Base-by-base conservation (phyloP, 2,329 filamentous ascomycete species). In the Verticillium nubilum region DNA sequence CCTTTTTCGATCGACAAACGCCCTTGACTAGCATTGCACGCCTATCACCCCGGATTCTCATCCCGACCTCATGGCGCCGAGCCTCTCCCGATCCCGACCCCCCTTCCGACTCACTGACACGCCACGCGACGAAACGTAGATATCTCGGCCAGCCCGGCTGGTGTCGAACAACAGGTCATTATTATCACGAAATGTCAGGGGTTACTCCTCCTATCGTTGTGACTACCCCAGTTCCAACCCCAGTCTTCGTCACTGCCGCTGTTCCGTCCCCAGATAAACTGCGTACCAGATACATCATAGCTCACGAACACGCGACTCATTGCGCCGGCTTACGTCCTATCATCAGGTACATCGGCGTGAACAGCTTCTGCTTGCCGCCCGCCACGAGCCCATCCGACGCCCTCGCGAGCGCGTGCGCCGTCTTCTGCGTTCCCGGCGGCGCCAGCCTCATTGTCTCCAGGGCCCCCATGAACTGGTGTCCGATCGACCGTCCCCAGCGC, bases 291-390 rank as follows among this genome's bases (percentile, higher is more conserved):
- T n/a, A 37, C 35, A 37, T 37, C 35, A 17, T 37, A 12, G 29
- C n/a, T 13, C 29, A 31, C 29, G 9, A 31, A 31, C 19, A 19
- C 19, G 17, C 35, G 26, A 52, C 23, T 62, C 56, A 19, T 50
- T 77, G 71, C 57, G 68, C 67, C 0, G 92, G 90, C 80, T 96
- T 96, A 75, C 88, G 85, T 59, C 86, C 92, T 57, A 96, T 85
- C 90, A 96, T 96, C 70, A 97, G 78, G 77, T 96, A 97, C 93
- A 97, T 97, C 23, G 93, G 93, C 2, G 92, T 97, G 76, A 97
- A 97, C 52, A 97, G 80, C 76, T 95, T 91, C 78, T 89, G 81
- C 76, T 86, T 85, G 7, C 87, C 92, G 69, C 93, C 92, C 56
- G 88, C 89, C 4, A 96, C 92, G 59, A 97, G 79, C 62, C 85